Base-by-base conservation (phyloP, 441 rosid species). In the Populus hybrid region DNA sequence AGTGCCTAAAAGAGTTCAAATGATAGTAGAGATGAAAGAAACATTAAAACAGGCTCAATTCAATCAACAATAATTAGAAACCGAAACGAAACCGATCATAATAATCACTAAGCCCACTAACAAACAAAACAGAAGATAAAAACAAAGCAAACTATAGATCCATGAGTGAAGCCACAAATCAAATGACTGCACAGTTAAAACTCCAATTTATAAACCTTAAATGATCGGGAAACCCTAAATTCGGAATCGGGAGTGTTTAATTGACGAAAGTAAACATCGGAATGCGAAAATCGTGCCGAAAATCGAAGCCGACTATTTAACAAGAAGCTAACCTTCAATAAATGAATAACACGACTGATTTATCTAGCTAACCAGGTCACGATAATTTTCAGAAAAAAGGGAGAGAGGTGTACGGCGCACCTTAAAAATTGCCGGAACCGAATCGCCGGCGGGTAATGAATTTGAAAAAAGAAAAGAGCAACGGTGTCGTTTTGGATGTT, bases 131-230 rank as follows among this genome's bases (percentile, higher is more conserved):
- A 70, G 57, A 78, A 18, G 75, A 65, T 6, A 71, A 28, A 69
- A 67, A 74, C 71, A 70, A 80, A 84, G 80, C 80, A 85, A 84
- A 82, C 74, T 57, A 83, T 74, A 91, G 99, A 93, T 95, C 97
- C 84, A 80, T 46, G 36, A 79, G 79, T 78, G 61, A 78, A 26
- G 65, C 36, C 74, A 67, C 69, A 76, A 78, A 74, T 69, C 67
- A 70, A 80, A 84, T 80, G 38, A 50, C 67, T 82, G 83, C 90
- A 46, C 77, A 81, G 66, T 83, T 23, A 50, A 82, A 84, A 83
- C 38, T 83, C 70, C 82, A 78, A 82, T 79, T 75, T 61, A 46
- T 46, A 46, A 46, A 4, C 57, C 57, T 16, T 46, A 46, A 46
- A 46, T 16, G 57, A 46, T 14, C 57, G 5, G 57, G 18, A 46